Evolutionary conservation across 2,329 filamentous ascomycete genomes (phyloP), one percentile per base, ranked within the genome.

Genomic region (Alternaria arbusti): DNA sequence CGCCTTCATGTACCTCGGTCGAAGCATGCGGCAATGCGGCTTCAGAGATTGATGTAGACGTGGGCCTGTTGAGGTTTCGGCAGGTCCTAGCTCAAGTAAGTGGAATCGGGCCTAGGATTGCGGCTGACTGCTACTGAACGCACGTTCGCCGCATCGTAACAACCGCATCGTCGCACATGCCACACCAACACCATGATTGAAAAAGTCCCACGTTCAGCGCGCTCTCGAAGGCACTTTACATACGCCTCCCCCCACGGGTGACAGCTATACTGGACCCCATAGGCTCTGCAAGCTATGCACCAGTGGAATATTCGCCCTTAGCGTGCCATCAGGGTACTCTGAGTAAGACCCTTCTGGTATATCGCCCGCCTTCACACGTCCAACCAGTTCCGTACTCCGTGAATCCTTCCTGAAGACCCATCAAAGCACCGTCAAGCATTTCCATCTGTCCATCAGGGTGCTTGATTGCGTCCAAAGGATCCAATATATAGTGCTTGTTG

Each of bases 321-420:
- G 60, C 60, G 60, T n/a, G 15, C 60, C 60, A 63, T 63, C 60
- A 63, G 25, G 60, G 60, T 63, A 46, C 60, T 63, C 60, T 43
- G 22, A 40, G 32, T 44, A 54, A 26, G 9, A 36, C 52, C 44
- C 17, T 50, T 45, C 54, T 30, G 28, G 56, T 43, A 30, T 46
- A 49, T 54, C 17, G 15, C 30, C 46, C 32, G 40, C 26, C 49
- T 40, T 25, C 49, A 43, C 44, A 52, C 43, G 49, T 49, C 43
- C 25, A 20, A 13, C 15, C 49, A 12, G 40, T 22, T 28, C 55
- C 17, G n/a, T 40, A 44, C 25, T 23, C 50, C 28, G 44, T 44
- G 32, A 54, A 55, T 22, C 50, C 20, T 22, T 12, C 47, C 23
- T 40, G 36, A 47, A 62, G 54, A 7, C 6, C 23, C 28, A 15